Evolutionary conservation across 805 yeast genomes (phyloP), one percentile per base, ranked within the genome.

Genomic region (Vanderwaltozyma tropicalis): DNA sequence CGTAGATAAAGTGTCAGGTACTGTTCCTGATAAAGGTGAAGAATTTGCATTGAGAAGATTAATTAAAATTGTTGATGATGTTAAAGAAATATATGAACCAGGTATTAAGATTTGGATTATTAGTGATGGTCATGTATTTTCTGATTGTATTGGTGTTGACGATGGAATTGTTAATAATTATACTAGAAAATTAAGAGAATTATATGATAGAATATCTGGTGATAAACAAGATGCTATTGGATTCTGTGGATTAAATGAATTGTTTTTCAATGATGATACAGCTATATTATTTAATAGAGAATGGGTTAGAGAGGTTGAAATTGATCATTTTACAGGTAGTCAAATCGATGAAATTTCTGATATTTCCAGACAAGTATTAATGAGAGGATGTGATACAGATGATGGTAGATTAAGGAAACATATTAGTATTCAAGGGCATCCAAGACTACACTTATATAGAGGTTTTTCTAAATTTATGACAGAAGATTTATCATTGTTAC

Each of bases 391-490:
- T 48, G 70, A 67, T 41, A 65, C 69, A 11, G 71, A 67, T 43
- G 83, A 78, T 41, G 87, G 87, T 2, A 71, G 72, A 41, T 64
- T 82, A 41, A 68, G 84, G 51, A 58, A 64, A n/a, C 86, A 80
- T 47, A 67, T 82, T 16, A 61, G 62, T 9, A 65, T 73, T 11
- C 74, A 73, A 3, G 69, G 65, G 18, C 79, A 75, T 51, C 72
- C 80, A 27, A 61, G 80, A 45, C 60, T 74, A 34, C 59, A 57
- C 22, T 63, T 76, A 19, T 74, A 66, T 47, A 63, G 80, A 43
- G 81, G 81, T 0, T 76, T 76, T 47, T 63, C 74, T 26, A 72
- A 61, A 48, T 76, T 76, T 45, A 76, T 76, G 81, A 59, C 61
- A 43, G 80, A 74, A 46, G 81, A 76, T 48, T 62, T 76, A 46